Conservation (phyloP, 2,329 filamentous ascomycete species). For the Aurifilum marmelostoma region DNA sequence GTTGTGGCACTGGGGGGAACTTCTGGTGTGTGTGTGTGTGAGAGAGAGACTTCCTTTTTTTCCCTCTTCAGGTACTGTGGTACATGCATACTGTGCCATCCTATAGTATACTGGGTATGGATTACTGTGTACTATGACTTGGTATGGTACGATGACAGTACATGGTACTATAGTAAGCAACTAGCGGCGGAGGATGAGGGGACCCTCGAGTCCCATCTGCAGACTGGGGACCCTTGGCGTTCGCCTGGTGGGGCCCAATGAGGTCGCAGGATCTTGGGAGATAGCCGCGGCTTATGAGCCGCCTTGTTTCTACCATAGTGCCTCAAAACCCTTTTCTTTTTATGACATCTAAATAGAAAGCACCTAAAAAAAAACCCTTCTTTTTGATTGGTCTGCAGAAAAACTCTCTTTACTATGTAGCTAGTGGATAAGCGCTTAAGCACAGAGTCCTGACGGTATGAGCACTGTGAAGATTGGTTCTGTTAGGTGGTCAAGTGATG, state of each 20-base stretch:
- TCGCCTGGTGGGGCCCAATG: background rate
- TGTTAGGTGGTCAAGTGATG: too few species aligned
- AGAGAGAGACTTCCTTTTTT: background rate
- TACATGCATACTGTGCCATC: too few species aligned
- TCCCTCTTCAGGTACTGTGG: background rate
- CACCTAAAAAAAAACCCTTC: background rate
- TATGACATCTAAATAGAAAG: background rate
- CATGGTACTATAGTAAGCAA: background rate
- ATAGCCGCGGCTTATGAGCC: background rate
- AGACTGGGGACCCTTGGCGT: background rate
- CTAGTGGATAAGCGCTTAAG: background rate
- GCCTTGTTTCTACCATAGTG: background rate
- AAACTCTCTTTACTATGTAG: background rate
- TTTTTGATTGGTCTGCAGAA: background rate
- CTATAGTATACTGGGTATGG: background rate
- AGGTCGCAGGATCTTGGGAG: background rate
- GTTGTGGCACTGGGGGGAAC: too few species aligned
- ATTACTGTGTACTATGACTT: too few species aligned
- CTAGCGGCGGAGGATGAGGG: background rate
- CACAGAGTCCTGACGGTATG: background rate
- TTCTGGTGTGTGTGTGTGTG: background rate
- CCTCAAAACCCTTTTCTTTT: background rate
- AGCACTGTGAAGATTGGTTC: background rate
- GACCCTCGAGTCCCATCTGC: background rate
- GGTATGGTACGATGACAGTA: background rate